Evolutionary conservation across 352 stramenopile genomes (phyloP), one percentile per base, ranked within the genome.

Genomic region (Phytophthora megakarya): DNA sequence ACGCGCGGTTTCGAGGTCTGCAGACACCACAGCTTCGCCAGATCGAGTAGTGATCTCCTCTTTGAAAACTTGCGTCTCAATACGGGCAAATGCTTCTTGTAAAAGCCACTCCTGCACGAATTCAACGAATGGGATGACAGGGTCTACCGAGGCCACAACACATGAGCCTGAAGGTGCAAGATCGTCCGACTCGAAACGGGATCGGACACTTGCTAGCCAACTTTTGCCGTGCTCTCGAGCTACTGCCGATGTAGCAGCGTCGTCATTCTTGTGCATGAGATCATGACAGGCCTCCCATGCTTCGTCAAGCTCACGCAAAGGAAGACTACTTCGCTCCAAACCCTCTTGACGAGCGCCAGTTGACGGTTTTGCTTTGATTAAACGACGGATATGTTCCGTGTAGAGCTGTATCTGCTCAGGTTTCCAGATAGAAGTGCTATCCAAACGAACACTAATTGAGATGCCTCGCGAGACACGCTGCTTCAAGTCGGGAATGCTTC

Each of bases 61-160:
- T 33, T 78, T 61, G 26, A 90, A 87, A 13, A 93, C 37, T 32
- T 81, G 25, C 11, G 68, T 68, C 53, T 93, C 84, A 12, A 93
- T 67, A 23, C 67, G 55, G 5, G 58, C 77, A 59, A 93, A 88
- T 5, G 79, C 69, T 72, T 94, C 85, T 22, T 79, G 80, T 15
- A 92, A 48, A 2, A 94, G 78, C 85, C 85, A 94, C 47, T 90
- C 80, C 49, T 87, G 78, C 18, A 94, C 78, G 38, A 94, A 94
- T 43, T 80, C 84, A 0, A 76, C 64, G 11, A 89, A 70, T 12
- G 75, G 61, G 16, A 92, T 73, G 8, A 26, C 50, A 5, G 62
- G 35, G 1, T 45, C 23, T 1, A 5, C 33, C 9, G 51, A 43
- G 0, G 11, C 11, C 12, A 28, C 42, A 23, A 28, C 12, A 22